A percentile compares a stretch with the other conserved stretches of the same genome.
These are phyloP conservation scores for Dictyostelium firmibasis DNA, from an alignment of 78 protist genomes.

Conservation along the genomic window DNA sequence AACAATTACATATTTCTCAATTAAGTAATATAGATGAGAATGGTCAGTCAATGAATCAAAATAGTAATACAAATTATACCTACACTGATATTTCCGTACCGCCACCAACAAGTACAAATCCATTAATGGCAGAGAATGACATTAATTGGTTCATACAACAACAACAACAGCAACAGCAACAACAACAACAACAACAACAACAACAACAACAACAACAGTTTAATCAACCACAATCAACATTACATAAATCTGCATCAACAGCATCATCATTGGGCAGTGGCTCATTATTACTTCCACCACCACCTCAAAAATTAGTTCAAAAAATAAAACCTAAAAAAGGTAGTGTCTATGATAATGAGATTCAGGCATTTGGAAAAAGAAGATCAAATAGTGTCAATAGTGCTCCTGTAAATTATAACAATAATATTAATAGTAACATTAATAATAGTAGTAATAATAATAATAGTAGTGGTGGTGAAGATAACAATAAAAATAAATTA, in stretches of 20 bases:
- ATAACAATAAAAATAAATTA: not conserved
- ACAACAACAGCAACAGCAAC: not conserved
- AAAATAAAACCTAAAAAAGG: conserved; percentile 6
- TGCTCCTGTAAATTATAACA: not conserved
- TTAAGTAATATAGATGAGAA: not conserved
- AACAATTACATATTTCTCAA: conserved; percentile 1
- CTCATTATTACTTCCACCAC: conserved; percentile 23
- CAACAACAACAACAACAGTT: not conserved
- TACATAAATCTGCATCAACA: not conserved
- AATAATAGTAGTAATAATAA: not conserved
- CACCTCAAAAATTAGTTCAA: conserved; percentile 15
- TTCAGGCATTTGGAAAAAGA: not conserved
- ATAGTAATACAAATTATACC: not conserved
- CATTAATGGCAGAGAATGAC: not conserved
- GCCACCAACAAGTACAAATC: not conserved
- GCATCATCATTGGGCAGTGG: not conserved
- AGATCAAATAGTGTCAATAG: not conserved
- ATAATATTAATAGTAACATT: not conserved
- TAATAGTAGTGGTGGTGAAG: not conserved
- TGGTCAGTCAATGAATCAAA: not conserved
- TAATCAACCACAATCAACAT: not conserved
- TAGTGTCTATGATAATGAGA: conserved; percentile 17
- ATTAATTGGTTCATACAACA: conserved; percentile 3
- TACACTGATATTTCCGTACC: not conserved
- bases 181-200: not conserved